Percentiles rank a stretch among this genome's conserved stretches.
Conservation (phyloP, 2,329 filamentous ascomycete genomes). For the Zymoseptoria ardabiliae region DNA sequence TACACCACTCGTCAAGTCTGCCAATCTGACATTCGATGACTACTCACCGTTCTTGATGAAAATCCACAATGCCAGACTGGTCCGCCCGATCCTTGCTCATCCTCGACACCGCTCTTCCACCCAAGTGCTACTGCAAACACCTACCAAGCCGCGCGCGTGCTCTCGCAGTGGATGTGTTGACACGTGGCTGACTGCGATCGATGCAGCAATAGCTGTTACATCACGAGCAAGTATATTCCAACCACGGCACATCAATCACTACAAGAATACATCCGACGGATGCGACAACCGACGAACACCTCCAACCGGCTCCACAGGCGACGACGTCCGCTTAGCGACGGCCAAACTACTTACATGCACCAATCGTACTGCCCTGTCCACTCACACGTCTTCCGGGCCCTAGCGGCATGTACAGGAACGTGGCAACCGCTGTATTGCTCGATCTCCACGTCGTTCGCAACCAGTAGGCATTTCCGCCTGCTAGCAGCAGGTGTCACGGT, state of each 20-base stretch:
- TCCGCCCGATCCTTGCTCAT: neutral
- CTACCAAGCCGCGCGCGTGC: neutral
- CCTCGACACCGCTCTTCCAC: neutral
- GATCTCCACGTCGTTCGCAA: conserved; percentile 9
- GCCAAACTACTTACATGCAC: conserved; percentile 3
- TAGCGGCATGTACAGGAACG: conserved; percentile 22
- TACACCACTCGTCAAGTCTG: neutral
- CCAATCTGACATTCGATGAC: neutral
- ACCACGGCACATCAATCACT: neutral
- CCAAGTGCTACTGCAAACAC: neutral
- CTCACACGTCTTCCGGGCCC: conserved; percentile 11
- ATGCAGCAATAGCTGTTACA: neutral
- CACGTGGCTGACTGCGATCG: neutral
- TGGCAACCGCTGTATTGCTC: conserved; percentile 23
- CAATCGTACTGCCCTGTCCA: conserved; percentile 16
- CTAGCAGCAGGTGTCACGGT: conserved; percentile 8
- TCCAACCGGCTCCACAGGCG: conserved; percentile 6
- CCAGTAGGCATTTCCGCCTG: conserved; percentile 18
- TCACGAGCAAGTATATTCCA: neutral
- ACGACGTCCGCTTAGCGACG: neutral
- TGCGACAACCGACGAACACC: neutral
- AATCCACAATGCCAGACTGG: neutral
- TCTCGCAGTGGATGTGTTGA: neutral
- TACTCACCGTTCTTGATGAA: neutral
- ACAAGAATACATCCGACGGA: neutral